These are phyloP conservation scores for Phyllosticta citrichinensis DNA, from an alignment of 2,329 filamentous ascomycete species.

Conservation along the genomic window DNA sequence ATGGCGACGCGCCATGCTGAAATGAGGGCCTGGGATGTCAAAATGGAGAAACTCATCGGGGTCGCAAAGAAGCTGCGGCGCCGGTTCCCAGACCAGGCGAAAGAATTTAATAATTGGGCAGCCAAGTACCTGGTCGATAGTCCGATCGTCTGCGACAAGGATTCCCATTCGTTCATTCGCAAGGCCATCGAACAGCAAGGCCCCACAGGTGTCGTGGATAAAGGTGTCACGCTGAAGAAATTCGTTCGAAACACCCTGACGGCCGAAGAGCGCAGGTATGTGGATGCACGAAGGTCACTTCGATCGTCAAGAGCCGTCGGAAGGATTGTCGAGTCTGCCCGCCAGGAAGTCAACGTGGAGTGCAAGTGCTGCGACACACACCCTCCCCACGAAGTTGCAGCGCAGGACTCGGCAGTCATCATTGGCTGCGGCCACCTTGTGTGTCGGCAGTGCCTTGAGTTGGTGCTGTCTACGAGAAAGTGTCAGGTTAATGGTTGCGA, in stretches of 20 bases:
- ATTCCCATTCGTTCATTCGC: not conserved
- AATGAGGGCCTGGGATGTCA: not conserved
- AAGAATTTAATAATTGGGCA: constrained; percentile 1
- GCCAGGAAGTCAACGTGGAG: not conserved
- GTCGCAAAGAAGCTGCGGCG: not conserved
- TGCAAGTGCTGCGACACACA: not conserved
- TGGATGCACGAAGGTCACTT: constrained; percentile 14
- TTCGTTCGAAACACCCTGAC: not conserved
- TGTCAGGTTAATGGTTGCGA: constrained; percentile 35
- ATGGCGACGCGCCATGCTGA: not conserved
- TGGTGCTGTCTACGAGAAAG: constrained; percentile 17
- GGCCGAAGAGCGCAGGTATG: not conserved
- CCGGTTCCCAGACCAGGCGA: not conserved
- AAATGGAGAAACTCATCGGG: not conserved
- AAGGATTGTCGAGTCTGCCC: not conserved
- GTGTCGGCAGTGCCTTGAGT: constrained; percentile 33
- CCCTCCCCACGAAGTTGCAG: not conserved
- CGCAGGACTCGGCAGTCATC: not conserved
- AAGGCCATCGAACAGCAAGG: not conserved
- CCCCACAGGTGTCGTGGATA: constrained; percentile 9
- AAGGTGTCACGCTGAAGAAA: not conserved
- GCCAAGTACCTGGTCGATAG: not conserved
- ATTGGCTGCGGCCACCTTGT: constrained; percentile 29
- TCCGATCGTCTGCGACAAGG: not conserved
- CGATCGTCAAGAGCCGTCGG: constrained; percentile 13